phyloP scores from a whole-genome alignment of 2,329 filamentous ascomycete genomes.

The Hymenoscyphus infarciens region DNA sequence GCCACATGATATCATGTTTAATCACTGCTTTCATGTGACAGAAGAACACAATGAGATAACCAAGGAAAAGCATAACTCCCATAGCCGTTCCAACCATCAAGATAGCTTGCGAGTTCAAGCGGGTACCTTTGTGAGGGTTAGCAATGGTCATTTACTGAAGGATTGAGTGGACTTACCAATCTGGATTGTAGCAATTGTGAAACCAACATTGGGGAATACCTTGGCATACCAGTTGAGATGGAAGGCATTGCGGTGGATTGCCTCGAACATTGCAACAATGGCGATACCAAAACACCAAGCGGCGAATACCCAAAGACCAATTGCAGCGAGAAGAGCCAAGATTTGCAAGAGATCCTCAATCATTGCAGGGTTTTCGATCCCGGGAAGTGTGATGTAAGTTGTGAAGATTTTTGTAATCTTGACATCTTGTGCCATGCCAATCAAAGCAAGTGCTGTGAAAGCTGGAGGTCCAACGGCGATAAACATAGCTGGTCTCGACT shows the following conservation, averaged over 20 bases:
- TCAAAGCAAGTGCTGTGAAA: slow-evolving; percentile 67
- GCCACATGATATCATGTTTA: slow-evolving; percentile 32
- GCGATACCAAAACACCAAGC: slow-evolving; percentile 50
- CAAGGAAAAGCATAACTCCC: slow-evolving; percentile 46
- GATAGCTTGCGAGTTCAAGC: slow-evolving; percentile 43
- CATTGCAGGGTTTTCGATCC: slow-evolving; percentile 45
- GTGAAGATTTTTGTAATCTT: slow-evolving; percentile 24
- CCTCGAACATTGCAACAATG: slow-evolving; percentile 36
- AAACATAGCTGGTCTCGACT: slow-evolving; percentile 67
- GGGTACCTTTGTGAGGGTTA: slow-evolving; percentile 50
- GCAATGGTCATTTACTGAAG: slow-evolving; percentile 40
- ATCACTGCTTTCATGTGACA: slow-evolving; percentile 31
- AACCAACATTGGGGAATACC: slow-evolving; percentile 59
- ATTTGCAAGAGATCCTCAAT: slow-evolving; percentile 34
- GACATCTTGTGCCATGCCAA: slow-evolving; percentile 51
- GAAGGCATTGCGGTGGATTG: slow-evolving; percentile 47
- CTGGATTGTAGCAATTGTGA: slow-evolving; percentile 53
- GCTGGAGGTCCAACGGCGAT: slow-evolving; percentile 70
- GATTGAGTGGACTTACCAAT: slow-evolving; percentile 32
- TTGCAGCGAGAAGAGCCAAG: slow-evolving; percentile 40
- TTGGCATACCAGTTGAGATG: slow-evolving; percentile 62
- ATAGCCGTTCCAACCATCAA: slow-evolving; percentile 39
- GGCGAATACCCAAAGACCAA: slow-evolving; percentile 62
- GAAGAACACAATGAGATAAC: slow-evolving; percentile 31
- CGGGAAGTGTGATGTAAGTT: slow-evolving; percentile 30